Evolutionary conservation across 805 yeast species (phyloP), one percentile per base, ranked within the genome.

Genomic region (Hanseniaspora hatyaiensis): DNA sequence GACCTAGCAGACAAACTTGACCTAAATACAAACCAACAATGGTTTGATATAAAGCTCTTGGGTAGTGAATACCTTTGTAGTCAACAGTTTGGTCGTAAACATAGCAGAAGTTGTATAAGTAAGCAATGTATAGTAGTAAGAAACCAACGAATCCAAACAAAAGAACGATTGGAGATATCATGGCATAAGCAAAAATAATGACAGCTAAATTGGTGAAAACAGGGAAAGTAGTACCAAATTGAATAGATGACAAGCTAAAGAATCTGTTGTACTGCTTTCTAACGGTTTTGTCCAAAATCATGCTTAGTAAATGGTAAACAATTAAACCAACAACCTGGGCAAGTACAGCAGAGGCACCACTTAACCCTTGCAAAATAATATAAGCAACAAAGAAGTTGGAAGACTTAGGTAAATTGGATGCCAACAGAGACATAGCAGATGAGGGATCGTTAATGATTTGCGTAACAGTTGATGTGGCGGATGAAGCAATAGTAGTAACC

Each of bases 21-120:
- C 95, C 95, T 38, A 89, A 62, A 62, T 89, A 89, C 37, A 92
- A 63, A 50, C 98, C 98, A 32, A 80, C 79, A 60, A 89, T 72
- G 0, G 94, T 80, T 66, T 89, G 96, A 68, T 78, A 82, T 45
- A 89, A 63, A 2, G 96, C 96, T 52, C 85, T 75, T 52, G 95
- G 92, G 61, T 87, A 92, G 66, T 81, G 80, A 42, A 71, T 66
- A 46, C 98, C 98, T 58, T 89, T 72, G 16, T 78, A 67, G 58
- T 88, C 94, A 16, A 83, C 69, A 16, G 78, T 68, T 55, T 80
- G 86, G 38, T 72, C 69, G 53, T 68, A 72, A 23, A 82, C 80
- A 64, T 84, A 89, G 23, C 80, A 71, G 55, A 83, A 67, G 63
- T 81, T 87, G 72, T 89, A 80, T 57, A 80, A 62, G 66, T 75